These are phyloP conservation scores for Thielaviopsis musarum DNA, from an alignment of 2,329 filamentous ascomycete species.

Conservation along the genomic window DNA sequence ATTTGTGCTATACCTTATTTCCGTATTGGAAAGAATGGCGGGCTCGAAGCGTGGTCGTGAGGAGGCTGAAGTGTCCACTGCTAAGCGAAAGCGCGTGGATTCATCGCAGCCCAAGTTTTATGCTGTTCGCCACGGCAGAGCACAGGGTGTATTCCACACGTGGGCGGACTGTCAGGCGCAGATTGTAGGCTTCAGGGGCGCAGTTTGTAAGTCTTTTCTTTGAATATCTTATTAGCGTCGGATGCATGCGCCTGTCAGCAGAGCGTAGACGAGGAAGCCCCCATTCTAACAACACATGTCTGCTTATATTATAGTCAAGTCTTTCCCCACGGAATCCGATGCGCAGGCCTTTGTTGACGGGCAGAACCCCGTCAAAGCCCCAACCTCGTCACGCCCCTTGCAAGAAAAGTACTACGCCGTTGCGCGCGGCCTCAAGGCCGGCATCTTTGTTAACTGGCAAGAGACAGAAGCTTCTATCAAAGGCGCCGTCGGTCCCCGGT, in stretches of 20 bases:
- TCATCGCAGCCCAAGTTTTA: slow-evolving; percentile 38
- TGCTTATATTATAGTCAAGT: slow-evolving; percentile 45
- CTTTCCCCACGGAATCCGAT: slow-evolving; percentile 55
- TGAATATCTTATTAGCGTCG: background rate
- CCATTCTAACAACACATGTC: slow-evolving; percentile 9
- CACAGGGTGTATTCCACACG: slow-evolving; percentile 42
- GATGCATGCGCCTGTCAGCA: slow-evolving; percentile 26
- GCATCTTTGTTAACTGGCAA: slow-evolving; percentile 48
- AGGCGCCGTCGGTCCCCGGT: slow-evolving; percentile 52
- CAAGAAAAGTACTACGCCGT: slow-evolving; percentile 42
- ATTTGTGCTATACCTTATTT: background rate
- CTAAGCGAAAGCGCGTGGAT: slow-evolving; percentile 34
- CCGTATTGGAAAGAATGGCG: background rate
- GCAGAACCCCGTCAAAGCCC: slow-evolving; percentile 21
- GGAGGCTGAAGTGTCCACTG: slow-evolving; percentile 4
- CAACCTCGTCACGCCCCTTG: slow-evolving; percentile 22
- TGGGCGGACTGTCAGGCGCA: slow-evolving; percentile 46
- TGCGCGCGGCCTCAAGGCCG: slow-evolving; percentile 38
- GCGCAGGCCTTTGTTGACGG: slow-evolving; percentile 65
- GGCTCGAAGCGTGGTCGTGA: background rate
- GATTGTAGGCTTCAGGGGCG: slow-evolving; percentile 44
- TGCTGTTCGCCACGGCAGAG: slow-evolving; percentile 39
- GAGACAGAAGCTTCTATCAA: slow-evolving; percentile 57
- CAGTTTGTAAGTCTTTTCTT: slow-evolving; percentile 40
- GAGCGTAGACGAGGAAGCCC: slow-evolving; percentile 48